phyloP scores from a whole-genome alignment of 2,329 filamentous ascomycete species.

The Fusarium liriodendri region DNA sequence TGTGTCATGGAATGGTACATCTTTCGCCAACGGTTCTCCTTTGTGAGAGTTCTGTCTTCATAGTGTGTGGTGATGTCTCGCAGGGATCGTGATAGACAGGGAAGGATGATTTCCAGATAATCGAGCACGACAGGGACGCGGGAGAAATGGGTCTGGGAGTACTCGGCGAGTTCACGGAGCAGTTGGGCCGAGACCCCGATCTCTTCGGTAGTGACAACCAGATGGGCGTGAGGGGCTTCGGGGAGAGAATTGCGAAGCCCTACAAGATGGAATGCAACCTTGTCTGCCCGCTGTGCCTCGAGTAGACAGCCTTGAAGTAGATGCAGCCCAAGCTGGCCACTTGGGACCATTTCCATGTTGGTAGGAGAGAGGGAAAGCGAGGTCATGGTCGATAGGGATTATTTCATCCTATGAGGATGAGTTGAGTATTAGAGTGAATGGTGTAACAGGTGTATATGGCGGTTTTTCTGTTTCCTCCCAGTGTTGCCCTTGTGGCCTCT shows the following conservation, averaged over 20 bases:
- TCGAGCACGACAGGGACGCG: conserved; percentile 64
- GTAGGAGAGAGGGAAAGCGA: conserved; percentile 15
- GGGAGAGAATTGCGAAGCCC: conserved; percentile 59
- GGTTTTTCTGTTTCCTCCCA: conserved; percentile 3
- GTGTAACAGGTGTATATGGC: conserved; percentile 14
- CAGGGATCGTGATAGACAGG: conserved; percentile 64
- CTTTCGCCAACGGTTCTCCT: conserved; percentile 65
- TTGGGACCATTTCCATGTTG: conserved; percentile 47
- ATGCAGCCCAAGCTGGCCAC: conserved; percentile 46
- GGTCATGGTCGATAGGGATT: conserved; percentile 14
- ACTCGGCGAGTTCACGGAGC: conserved; percentile 66
- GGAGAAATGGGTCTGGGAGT: conserved; percentile 61
- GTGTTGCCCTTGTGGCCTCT: not conserved
- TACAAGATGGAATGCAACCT: conserved; percentile 60
- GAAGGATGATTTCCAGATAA: conserved; percentile 67
- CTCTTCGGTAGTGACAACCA: conserved; percentile 61
- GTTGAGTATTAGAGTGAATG: conserved; percentile 7
- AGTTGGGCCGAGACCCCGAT: conserved; percentile 57
- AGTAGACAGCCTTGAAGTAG: conserved; percentile 64
- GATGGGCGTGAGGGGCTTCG: conserved; percentile 57
- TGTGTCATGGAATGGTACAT: conserved; percentile 68
- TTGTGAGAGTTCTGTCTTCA: conserved; percentile 60
- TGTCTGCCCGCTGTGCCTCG: conserved; percentile 65
- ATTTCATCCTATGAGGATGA: conserved; percentile 36
- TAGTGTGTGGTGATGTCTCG: conserved; percentile 64